Evolutionary conservation across 305 asterid genomes (phyloP), one percentile per base, ranked within the genome.

Genomic region (Fraxinus dipetala): DNA sequence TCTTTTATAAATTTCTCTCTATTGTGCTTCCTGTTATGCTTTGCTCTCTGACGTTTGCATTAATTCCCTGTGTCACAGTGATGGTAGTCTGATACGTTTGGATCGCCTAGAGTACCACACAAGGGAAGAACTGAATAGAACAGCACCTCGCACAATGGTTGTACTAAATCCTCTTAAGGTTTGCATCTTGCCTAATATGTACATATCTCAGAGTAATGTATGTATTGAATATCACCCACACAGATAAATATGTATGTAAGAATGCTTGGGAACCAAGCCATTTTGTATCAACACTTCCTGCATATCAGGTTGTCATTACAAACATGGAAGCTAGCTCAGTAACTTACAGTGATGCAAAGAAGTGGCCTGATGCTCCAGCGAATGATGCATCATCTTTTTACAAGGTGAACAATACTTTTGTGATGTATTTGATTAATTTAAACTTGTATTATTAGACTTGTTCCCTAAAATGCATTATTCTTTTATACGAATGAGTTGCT

Each of bases 131-230:
- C 90, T 96, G 87, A 93, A 96, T 84, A 90, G 89, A 88, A 90
- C 96, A 9, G 94, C 97, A 31, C 87, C 96, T 75, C 93, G 99
- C 43, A 43, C 94, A 61, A 87, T 96, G 98, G 97, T 92, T 78
- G 97, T 96, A 87, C 90, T 96, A 72, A 82, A 93, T 88, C 98
- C 98, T 13, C 89, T 96, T 13, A 96, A 93, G 98, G 98, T 94
- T 61, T 78, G 87, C 63, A 82, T 48, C 40, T 74, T 83, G 45
- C 28, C 76, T 18, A 36, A 18, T 56, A 18, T 70, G 75, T 20
- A 36, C 35, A 5, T 76, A 51, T 69, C 38, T 40, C 65, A 26
- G 36, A 26, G 34, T 13, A 65, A 11, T 65, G 31, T 69, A 69
- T 69, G 75, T 16, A 8, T 72, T 36, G 48, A 61, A 73, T 67